Percentiles rank a stretch among this genome's conserved stretches.
phyloP scores from a whole-genome alignment of 805 yeast species.

The Isabelozyma heimii region DNA sequence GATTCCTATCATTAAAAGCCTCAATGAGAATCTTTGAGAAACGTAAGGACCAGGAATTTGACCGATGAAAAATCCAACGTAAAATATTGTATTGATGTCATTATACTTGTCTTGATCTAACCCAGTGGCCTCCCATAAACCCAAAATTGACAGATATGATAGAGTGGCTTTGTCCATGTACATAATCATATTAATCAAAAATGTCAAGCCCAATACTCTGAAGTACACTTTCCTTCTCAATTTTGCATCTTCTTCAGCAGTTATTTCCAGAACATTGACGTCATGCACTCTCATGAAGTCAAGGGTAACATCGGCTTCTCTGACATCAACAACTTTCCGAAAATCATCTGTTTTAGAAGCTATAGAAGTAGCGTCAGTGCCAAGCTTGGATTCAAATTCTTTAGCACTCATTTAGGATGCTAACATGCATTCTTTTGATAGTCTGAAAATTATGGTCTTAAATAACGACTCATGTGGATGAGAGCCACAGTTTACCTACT shows the following conservation, averaged over 20 bases:
- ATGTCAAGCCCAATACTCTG: conserved; percentile 25
- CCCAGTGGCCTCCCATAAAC: conserved; percentile 45
- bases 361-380: not conserved
- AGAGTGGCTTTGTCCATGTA: conserved; percentile 53
- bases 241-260: conserved; percentile 39
- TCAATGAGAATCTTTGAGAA: conserved; percentile 44
- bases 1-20: conserved; percentile 34
- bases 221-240: conserved; percentile 27
- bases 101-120: conserved; percentile 43
- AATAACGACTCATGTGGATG: too few relatives aligned
- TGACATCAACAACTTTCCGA: conserved; percentile 12
- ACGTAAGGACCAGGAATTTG: conserved; percentile 42
- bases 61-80: conserved; percentile 49
- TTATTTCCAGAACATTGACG: conserved; percentile 29
- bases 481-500: too few relatives aligned
- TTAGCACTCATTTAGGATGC: not conserved
- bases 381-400: not conserved
- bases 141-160: conserved; percentile 48
- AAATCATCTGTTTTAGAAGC: not conserved
- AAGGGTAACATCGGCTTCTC: conserved; percentile 39
- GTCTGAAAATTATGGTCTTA: too few relatives aligned
- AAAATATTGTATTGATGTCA: conserved; percentile 51
- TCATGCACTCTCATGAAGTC: conserved; percentile 33
- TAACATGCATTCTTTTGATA: too few relatives aligned
- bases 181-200: conserved; percentile 35